Conservation (phyloP, 495 filamentous ascomycete genomes). For the Cladorrhinum samala region DNA sequence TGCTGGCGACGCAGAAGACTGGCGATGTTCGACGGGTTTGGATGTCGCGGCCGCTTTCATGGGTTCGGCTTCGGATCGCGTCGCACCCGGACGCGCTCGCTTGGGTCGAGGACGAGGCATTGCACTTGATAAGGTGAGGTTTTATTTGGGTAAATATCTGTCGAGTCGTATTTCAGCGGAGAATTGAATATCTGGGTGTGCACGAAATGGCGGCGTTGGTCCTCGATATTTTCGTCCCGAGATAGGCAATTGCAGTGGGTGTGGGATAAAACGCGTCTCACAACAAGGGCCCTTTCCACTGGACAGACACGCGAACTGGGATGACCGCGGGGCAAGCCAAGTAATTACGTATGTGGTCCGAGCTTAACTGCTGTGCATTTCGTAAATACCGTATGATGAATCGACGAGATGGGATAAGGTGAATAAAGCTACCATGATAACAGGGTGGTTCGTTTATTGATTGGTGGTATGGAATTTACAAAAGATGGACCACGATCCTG, state of each 20-base stretch:
- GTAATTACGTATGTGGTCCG: neutral
- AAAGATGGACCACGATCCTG: no score
- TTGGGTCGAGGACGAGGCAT: conserved; percentile 44
- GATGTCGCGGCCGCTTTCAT: no score
- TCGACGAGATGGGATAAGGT: conserved; percentile 17
- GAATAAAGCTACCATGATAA: no score
- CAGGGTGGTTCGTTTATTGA: no score
- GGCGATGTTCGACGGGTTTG: neutral
- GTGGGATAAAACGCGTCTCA: neutral
- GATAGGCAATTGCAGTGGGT: neutral
- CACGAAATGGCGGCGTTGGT: neutral
- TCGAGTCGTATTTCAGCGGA: no score
- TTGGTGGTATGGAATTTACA: no score
- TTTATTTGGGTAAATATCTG: no score
- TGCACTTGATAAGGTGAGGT: neutral
- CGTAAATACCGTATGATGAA: no score
- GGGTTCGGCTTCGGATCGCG: conserved; percentile 17
- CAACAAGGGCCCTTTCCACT: neutral
- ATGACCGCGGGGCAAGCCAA: neutral
- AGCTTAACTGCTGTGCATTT: no score
- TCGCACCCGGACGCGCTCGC: conserved; percentile 32
- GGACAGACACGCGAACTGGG: neutral
- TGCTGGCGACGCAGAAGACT: conserved; percentile 6
- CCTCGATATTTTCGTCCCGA: neutral
- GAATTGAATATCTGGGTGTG: no score